Percentiles rank a stretch among this genome's conserved stretches.
Conservation (phyloP, 768 basidiomycete genomes). For the Russula compacta region DNA sequence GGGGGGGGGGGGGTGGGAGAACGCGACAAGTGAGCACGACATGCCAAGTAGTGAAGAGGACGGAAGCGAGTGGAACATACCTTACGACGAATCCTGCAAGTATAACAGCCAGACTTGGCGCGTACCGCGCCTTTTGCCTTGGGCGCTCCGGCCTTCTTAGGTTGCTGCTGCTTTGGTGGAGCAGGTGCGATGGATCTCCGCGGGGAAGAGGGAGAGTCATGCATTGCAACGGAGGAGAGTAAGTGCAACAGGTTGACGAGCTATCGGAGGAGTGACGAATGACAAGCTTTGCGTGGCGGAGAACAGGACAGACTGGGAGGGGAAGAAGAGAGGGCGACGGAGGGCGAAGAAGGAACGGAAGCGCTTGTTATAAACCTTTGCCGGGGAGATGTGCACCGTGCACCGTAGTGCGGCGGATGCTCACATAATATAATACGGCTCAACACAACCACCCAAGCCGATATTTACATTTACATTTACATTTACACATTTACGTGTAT, state of each 20-base stretch:
- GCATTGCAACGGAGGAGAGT: slow-evolving; percentile 23
- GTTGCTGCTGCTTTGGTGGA: slow-evolving; percentile 29
- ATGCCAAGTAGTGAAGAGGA: slow-evolving; percentile 1
- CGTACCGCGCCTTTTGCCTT: slow-evolving; percentile 77
- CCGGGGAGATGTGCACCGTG: slow-evolving; percentile 1
- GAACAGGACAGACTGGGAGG: slow-evolving; percentile 12
- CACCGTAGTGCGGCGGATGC: slow-evolving; percentile 19
- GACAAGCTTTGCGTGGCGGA: slow-evolving; percentile 12
- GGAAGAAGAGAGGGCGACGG: slow-evolving; percentile 21
- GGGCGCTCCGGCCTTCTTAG: slow-evolving; percentile 42
- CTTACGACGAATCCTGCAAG: slow-evolving; percentile 81
- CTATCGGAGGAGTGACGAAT: slow-evolving; percentile 7
- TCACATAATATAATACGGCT: slow-evolving; percentile 8
- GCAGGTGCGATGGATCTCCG: slow-evolving; percentile 26
- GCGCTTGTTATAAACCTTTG: slow-evolving; percentile 18
- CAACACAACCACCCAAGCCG: not conserved
- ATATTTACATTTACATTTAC: slow-evolving; percentile 7
- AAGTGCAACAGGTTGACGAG: slow-evolving; percentile 20
- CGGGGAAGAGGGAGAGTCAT: slow-evolving; percentile 29
- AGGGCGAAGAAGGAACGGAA: slow-evolving; percentile 19
- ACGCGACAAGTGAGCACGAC: not conserved
- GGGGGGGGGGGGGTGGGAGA: slow-evolving; percentile 13
- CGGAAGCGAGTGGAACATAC: slow-evolving; percentile 30
- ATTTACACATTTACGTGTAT: slow-evolving; percentile 15
- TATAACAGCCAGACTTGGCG: slow-evolving; percentile 85